Evolutionary conservation across 371 early-diverging fungal genomes (phyloP).

Genomic region (Mortierella sp.): DNA sequence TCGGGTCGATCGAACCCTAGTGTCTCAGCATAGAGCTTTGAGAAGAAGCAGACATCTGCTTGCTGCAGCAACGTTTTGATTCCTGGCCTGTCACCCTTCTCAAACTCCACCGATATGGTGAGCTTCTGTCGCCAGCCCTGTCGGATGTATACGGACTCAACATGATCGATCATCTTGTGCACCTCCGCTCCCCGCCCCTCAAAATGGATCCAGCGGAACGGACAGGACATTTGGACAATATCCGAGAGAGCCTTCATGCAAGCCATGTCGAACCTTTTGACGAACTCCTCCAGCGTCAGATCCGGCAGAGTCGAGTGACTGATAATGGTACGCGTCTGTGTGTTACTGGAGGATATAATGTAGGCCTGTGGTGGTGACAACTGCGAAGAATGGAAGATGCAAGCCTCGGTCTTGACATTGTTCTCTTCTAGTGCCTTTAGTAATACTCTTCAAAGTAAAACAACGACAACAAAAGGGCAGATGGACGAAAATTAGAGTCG

Average conservation of each 20-base stretch:
- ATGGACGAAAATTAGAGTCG: not conserved
- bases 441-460: slow-evolving; percentile 28
- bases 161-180: slow-evolving; percentile 67
- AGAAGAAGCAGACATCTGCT: slow-evolving; percentile 78
- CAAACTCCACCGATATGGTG: slow-evolving; percentile 74
- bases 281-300: slow-evolving; percentile 60
- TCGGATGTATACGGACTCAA: slow-evolving; percentile 54
- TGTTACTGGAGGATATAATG: slow-evolving; percentile 64
- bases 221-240: slow-evolving; percentile 9
- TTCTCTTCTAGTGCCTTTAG: slow-evolving; percentile 47
- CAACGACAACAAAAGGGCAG: not conserved
- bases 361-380: slow-evolving; percentile 66
- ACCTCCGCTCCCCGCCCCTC: slow-evolving; percentile 72
- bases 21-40: slow-evolving; percentile 71
- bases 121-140: slow-evolving; percentile 59
- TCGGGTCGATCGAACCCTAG: slow-evolving; percentile 60
- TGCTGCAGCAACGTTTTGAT: slow-evolving; percentile 63
- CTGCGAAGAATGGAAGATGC: slow-evolving; percentile 54
- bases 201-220: slow-evolving; percentile 72
- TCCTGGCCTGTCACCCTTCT: slow-evolving; percentile 71
- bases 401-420: slow-evolving; percentile 57
- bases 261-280: slow-evolving; percentile 46
- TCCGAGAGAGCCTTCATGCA: slow-evolving; percentile 27
- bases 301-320: slow-evolving; percentile 68
- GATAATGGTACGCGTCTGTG: slow-evolving; percentile 73